Base-by-base conservation (phyloP, 352 stramenopile species). In the Phytopythium helicoides region DNA sequence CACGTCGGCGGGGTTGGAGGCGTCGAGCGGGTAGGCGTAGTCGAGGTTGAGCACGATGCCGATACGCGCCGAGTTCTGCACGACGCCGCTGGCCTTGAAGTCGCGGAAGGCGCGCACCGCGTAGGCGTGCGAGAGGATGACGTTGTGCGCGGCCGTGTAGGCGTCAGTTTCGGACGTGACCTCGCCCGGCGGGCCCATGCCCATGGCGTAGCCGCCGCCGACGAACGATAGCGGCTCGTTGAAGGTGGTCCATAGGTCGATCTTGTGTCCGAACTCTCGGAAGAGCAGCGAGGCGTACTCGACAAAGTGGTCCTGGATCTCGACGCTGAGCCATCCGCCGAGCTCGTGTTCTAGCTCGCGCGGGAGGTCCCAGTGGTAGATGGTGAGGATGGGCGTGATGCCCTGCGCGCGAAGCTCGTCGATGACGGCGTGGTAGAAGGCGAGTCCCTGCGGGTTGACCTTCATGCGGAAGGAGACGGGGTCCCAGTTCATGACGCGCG, bases 291-390 rank as follows among this genome's bases (percentile, higher is more conserved):
- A 64, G 19, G 89, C 76, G 64, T 96, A 98, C n/a, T 87, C 61
- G n/a, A 73, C 69, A 60, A 91, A 95, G 31, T 76, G 58, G 28
- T 60, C 51, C 6, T 81, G 56, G 19, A 81, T 74, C 14, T 57
- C 58, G 0, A n/a, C 12, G 39, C 68, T 71, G 14, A 85, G 54
- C 63, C 65, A 84, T 5, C 89, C 92, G 19, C 66, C 67, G 40
- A 89, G 82, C 36, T 77, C 60, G 23, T 89, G 71, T 53, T 97
- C 58, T 9, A 98, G 56, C 33, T 62, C 56, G 44, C 89, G 60
- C 11, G 93, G 93, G 12, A 98, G 58, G 66, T 98, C 93, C 87
- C 88, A 98, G 66, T 98, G 93, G 64, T 96, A 98, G 11, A 98
- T 59, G 9, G 92, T 97, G 7, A 97, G 69, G 41, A 91, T 81